Evolutionary conservation across 139 green algal genomes (phyloP).

Genomic region (Chlorella sorokiniana): DNA sequence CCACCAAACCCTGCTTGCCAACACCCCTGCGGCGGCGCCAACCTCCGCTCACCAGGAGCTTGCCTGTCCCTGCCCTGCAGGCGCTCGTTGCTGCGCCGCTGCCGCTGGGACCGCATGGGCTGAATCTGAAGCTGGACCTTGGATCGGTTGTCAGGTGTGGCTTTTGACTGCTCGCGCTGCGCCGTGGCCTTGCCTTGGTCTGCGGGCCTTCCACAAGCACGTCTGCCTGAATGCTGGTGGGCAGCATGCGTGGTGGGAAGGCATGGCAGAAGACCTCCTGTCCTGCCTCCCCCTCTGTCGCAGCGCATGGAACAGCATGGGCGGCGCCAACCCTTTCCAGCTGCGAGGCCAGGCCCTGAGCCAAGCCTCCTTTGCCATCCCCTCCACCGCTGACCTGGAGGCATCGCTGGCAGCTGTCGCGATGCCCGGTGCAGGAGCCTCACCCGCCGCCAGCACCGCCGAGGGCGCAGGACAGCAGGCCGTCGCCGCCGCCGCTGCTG

Average conservation of each 20-base stretch:
- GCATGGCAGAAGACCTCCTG: background rate
- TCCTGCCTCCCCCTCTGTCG: background rate
- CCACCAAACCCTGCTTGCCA: background rate
- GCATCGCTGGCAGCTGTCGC: constrained; percentile 3
- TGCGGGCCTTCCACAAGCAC: no score
- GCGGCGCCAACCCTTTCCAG: constrained; percentile 14
- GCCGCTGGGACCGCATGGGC: constrained; percentile 4
- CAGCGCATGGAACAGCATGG: constrained; percentile 7
- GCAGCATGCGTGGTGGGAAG: background rate
- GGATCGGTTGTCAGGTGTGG: background rate
- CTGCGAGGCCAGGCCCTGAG: background rate
- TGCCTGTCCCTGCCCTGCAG: background rate
- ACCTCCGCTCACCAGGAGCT: background rate
- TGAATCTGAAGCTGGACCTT: constrained; percentile 31
- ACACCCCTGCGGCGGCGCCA: background rate
- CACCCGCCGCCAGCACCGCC: background rate
- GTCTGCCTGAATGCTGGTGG: no score
- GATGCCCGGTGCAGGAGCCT: background rate
- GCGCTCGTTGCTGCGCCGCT: background rate
- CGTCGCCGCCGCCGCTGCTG: background rate
- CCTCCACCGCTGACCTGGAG: constrained; percentile 20
- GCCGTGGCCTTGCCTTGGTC: background rate
- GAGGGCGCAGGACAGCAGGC: background rate
- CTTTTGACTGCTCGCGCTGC: background rate
- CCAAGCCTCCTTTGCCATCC: background rate